These are phyloP conservation scores for Galerina marginata DNA, from an alignment of 768 basidiomycete species.

Conservation along the genomic window DNA sequence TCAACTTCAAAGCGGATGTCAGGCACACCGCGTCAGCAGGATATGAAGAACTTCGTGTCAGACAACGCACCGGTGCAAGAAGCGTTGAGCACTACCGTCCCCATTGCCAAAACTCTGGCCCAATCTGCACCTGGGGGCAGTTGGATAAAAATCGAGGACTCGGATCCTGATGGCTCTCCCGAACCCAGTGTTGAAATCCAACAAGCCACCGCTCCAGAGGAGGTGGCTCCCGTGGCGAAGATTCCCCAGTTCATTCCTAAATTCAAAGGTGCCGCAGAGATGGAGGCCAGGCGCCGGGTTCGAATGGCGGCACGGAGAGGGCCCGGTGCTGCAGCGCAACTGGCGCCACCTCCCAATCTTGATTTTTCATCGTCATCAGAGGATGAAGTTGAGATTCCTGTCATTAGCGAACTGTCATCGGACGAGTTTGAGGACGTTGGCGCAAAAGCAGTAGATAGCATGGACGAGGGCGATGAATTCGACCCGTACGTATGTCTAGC, in stretches of 20 bases:
- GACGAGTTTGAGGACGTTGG: slow-evolving; percentile 60
- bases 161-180: slow-evolving; percentile 30
- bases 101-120: slow-evolving; percentile 31
- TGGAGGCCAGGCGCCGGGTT: slow-evolving; percentile 73
- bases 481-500: slow-evolving; percentile 64
- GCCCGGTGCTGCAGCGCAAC: slow-evolving; percentile 36
- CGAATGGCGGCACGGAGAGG: slow-evolving; percentile 69
- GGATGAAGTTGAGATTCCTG: slow-evolving; percentile 51
- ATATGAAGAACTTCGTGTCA: slow-evolving; percentile 42
- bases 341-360: slow-evolving; percentile 40
- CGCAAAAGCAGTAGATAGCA: slow-evolving; percentile 48
- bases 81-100: slow-evolving; percentile 34
- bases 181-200: slow-evolving; percentile 47
- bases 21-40: slow-evolving; percentile 36
- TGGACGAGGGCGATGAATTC: slow-evolving; percentile 76
- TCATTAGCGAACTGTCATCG: slow-evolving; percentile 51
- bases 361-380: slow-evolving; percentile 60
- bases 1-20: slow-evolving; percentile 59
- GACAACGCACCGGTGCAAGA: slow-evolving; percentile 39
- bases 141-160: slow-evolving; percentile 37
- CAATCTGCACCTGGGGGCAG: slow-evolving; percentile 30
- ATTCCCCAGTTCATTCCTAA: slow-evolving; percentile 72
- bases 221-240: slow-evolving; percentile 49
- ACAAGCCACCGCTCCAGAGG: slow-evolving; percentile 44
- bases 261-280: slow-evolving; percentile 85